Evolutionary conservation across 306 rosid species (phyloP), one percentile per base, ranked within the genome.

Genomic region (Vicia sativa): DNA sequence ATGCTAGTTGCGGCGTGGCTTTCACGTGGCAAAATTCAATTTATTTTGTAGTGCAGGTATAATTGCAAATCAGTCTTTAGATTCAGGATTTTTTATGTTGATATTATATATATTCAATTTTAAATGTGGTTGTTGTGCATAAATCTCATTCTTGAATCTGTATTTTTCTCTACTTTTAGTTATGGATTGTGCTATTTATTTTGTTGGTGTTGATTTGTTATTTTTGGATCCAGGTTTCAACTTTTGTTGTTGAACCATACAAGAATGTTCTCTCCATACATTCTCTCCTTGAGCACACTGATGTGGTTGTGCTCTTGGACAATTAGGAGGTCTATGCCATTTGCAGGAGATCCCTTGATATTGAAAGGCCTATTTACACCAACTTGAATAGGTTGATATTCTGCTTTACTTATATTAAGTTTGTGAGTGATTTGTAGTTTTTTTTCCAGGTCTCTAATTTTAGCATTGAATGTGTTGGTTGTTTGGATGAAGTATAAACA

Each of bases 161-260:
- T 21, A 21, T 21, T 13, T 44, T 15, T 2, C 50, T 31, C 11
- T 39, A 1, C 13, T 39, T 39, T 13, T 21, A 21, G 3, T 11
- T 10, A 12, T 3, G 0, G 6, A 14, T 45, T 0, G 21, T 45
- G 52, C 2, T n/a, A 5, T 11, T 6, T 55, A 0, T 9, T 23
- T 1, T 50, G 53, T 23, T 31, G 14, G 1, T 39, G 10, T 35
- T 16, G 7, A 63, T n/a, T 25, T 63, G 42, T 31, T n/a, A 7
- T 50, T 54, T 72, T 56, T 39, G 21, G 62, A 76, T 69, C 35
- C 77, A 91, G 97, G 98, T 93, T 67, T 93, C 98, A 11, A 93
- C 98, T 0, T 97, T 97, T 7, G 97, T 93, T 35, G 97, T 93
- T 37, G 98, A 93, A 76, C 98, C 98, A 25, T 93, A 93, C 71